Evolutionary conservation across 2,329 filamentous ascomycete species (phyloP).

Genomic region (Paracoccidioides lutzii): DNA sequence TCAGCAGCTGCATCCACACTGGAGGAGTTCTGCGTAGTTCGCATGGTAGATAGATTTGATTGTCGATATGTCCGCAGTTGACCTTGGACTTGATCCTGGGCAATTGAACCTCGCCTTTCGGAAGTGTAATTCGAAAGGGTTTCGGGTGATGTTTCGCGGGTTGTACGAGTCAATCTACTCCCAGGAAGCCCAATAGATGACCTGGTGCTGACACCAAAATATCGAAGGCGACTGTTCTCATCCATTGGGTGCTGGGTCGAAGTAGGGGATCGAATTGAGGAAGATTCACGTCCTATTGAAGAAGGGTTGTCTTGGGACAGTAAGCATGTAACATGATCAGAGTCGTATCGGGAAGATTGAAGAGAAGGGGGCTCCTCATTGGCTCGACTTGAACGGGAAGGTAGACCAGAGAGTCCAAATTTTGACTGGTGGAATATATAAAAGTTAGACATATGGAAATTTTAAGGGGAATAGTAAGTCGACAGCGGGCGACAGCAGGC

Average conservation of each 20-base stretch:
- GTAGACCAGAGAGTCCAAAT: constrained; percentile 25
- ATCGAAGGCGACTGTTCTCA: constrained; percentile 23
- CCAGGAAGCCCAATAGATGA: constrained; percentile 26
- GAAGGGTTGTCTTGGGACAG: constrained; percentile 23
- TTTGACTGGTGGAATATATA: constrained; percentile 8
- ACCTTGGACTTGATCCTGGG: constrained; percentile 6
- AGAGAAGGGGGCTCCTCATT: constrained; percentile 26
- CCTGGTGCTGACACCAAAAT: constrained; percentile 23
- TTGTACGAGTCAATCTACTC: constrained; percentile 25
- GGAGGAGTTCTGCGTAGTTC: constrained; percentile 25
- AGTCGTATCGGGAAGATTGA: constrained; percentile 21
- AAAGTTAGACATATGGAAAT: constrained; percentile 15
- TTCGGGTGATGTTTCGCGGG: constrained; percentile 24
- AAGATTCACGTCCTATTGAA: constrained; percentile 17
- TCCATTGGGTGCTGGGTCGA: constrained; percentile 30
- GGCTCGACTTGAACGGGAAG: constrained; percentile 21
- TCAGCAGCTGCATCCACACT: constrained; percentile 23
- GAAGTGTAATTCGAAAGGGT: constrained; percentile 15
- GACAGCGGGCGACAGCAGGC: constrained; percentile 13
- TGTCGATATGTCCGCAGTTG: constrained; percentile 20
- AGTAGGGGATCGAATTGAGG: constrained; percentile 18
- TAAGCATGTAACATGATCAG: constrained; percentile 22
- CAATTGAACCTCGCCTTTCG: constrained; percentile 8
- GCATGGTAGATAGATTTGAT: constrained; percentile 23
- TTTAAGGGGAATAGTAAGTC: not conserved